These are phyloP conservation scores for Penicillium sp. DNA, from an alignment of 2,329 filamentous ascomycete genomes.

Conservation along the genomic window DNA sequence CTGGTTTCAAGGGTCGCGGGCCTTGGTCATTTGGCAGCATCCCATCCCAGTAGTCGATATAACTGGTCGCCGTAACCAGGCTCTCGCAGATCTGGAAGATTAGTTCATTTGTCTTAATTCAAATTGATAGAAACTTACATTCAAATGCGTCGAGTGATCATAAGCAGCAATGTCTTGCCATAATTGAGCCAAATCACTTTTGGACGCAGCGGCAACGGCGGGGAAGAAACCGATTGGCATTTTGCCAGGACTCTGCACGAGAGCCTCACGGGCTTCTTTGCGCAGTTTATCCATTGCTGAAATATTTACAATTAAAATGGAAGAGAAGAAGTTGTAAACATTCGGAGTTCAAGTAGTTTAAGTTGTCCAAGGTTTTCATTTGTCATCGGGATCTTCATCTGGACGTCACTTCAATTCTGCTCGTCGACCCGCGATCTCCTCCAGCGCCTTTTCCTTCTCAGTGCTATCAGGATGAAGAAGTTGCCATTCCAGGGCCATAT, in stretches of 20 bases:
- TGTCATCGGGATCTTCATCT: slow-evolving; percentile 13
- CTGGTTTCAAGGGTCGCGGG: slow-evolving; percentile 16
- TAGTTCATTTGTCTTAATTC: neutral
- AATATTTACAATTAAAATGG: neutral
- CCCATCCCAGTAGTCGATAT: slow-evolving; percentile 22
- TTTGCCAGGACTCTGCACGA: slow-evolving; percentile 18
- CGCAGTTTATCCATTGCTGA: slow-evolving; percentile 31
- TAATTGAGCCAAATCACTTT: slow-evolving; percentile 24
- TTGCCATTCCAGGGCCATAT: slow-evolving; percentile 84
- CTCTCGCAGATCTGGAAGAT: slow-evolving; percentile 32
- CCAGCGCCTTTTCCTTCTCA: slow-evolving; percentile 60
- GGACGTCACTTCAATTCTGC: slow-evolving; percentile 51
- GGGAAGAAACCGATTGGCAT: slow-evolving; percentile 9
- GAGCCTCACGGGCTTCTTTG: slow-evolving; percentile 27
- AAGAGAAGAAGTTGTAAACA: slow-evolving; percentile 1
- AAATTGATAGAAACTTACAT: slow-evolving; percentile 21
- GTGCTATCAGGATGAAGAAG: slow-evolving; percentile 68
- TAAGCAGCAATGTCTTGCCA: slow-evolving; percentile 34
- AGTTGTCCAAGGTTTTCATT: slow-evolving; percentile 7
- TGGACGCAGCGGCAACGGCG: slow-evolving; percentile 1
- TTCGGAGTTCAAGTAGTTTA: neutral
- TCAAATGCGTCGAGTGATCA: slow-evolving; percentile 17
- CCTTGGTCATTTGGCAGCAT: slow-evolving; percentile 17
- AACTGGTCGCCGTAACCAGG: slow-evolving; percentile 30
- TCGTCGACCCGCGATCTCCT: slow-evolving; percentile 56